Evolutionary conservation across 306 rosid genomes (phyloP), one percentile per base, ranked within the genome.

Genomic region (Pyrus bretschneideri): DNA sequence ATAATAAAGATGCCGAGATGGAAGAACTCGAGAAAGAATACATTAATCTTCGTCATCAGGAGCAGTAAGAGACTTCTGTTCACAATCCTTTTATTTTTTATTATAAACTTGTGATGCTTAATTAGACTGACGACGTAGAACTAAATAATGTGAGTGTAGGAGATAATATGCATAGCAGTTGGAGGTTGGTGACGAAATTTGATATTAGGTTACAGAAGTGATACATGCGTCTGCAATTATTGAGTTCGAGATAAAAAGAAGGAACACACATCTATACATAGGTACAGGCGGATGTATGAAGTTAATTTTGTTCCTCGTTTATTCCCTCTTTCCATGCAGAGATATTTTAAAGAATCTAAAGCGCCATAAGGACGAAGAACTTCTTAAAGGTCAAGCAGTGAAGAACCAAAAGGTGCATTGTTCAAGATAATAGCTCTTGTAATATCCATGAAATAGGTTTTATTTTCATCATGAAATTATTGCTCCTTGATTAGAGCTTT

Each of bases 341-440:
- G 87, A 85, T 80, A 84, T 89, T 55, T 82, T 92, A 70, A 83
- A 83, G 91, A 91, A 87, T 79, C 81, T 94, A 90, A 91, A 85
- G 86, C 88, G 82, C 52, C 91, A 92, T 40, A 92, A 90, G 84
- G 93, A 88, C 72, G 96, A 90, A 78, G 98, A 95, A 87, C 67
- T 86, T 79, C 91, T 89, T 6, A 95, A 95, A 82, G 97, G 98
- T 44, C 89, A 88, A 85, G 97, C 95, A 60, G 86, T 92, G 83
- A 94, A 85, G 83, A 92, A 77, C 84, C 98, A 92, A 81, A 92
- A 88, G 97, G 97, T 92, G 40, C 65, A 81, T 22, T 71, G 1
- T 49, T 78, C 77, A 57, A 67, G 4, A 33, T 67, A 64, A 40
- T 73, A 62, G 35, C 18, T 67, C 9, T 59, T 40, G 11, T 44